These are phyloP conservation scores for Fusarium agapanthi DNA, from an alignment of 2,329 filamentous ascomycete species.

Conservation along the genomic window DNA sequence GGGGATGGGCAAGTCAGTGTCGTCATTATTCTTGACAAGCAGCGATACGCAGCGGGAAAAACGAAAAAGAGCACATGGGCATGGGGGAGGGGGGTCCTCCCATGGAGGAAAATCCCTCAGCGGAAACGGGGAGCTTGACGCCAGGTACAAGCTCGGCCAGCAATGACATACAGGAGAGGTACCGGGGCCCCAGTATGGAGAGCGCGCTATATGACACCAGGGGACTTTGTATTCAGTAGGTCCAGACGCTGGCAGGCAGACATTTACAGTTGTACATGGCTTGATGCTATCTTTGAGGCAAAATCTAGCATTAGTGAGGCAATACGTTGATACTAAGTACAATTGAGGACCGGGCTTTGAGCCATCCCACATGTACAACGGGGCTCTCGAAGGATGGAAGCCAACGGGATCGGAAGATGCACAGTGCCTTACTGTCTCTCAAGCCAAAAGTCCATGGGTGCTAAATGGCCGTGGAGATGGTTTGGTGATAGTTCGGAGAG, in stretches of 20 bases:
- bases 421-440: conserved; percentile 28
- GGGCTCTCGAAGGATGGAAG: conserved; percentile 20
- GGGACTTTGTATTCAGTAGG: conserved; percentile 23
- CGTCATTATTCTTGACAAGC: conserved; percentile 35
- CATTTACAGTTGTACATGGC: conserved; percentile 15
- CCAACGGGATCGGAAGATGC: conserved; percentile 37
- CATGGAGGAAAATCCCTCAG: conserved; percentile 44
- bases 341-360: conserved; percentile 20
- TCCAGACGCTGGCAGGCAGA: conserved; percentile 1
- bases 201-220: conserved; percentile 20
- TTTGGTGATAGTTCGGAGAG: conserved; percentile 4
- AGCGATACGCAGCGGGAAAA: conserved; percentile 34
- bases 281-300: conserved; percentile 26
- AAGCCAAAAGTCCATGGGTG: not conserved
- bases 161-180: conserved; percentile 41
- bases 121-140: conserved; percentile 27
- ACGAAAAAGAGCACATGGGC: conserved; percentile 28
- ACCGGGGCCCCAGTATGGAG: conserved; percentile 30
- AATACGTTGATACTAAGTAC: conserved; percentile 6
- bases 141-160: conserved; percentile 34
- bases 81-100: conserved; percentile 24
- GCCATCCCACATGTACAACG: conserved; percentile 12
- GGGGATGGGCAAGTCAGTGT: conserved; percentile 36
- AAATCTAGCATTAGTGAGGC: conserved; percentile 23
- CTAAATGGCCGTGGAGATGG: conserved; percentile 9